Conservation (phyloP, 2,329 filamentous ascomycete genomes). For the Parastagonospora avenae region DNA sequence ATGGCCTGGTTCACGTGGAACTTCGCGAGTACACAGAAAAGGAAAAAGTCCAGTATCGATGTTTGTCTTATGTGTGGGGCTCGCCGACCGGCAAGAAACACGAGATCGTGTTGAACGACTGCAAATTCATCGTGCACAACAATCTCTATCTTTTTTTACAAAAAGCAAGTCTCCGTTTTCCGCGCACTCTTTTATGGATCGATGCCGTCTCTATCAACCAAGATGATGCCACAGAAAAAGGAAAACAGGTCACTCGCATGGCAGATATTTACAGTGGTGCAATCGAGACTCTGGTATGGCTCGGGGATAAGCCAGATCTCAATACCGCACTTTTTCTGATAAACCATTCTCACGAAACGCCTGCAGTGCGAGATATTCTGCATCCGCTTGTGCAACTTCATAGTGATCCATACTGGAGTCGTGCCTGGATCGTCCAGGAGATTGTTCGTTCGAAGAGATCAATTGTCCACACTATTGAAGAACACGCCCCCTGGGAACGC, state of each 20-base stretch:
- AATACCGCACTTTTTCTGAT: background rate
- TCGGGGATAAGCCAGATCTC: background rate
- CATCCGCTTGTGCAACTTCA: background rate
- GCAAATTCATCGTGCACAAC: background rate
- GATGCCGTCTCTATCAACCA: conserved; percentile 1
- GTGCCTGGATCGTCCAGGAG: background rate
- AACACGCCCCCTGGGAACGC: no score
- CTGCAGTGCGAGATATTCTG: background rate
- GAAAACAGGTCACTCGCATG: background rate
- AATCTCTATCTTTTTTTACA: conserved; percentile 1
- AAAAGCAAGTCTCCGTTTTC: background rate
- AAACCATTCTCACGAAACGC: background rate
- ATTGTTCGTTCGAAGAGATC: background rate
- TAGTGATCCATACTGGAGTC: background rate
- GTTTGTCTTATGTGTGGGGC: conserved; percentile 1
- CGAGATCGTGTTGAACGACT: background rate
- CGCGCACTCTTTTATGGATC: background rate
- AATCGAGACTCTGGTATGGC: background rate
- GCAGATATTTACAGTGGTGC: background rate
- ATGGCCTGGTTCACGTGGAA: background rate
- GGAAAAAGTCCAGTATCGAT: background rate
- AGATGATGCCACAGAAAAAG: background rate
- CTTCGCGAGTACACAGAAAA: background rate
- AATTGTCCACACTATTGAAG: background rate
- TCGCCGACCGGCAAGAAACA: background rate